Percentiles rank a stretch among this genome's conserved stretches.
Conservation (phyloP, 192 early-diverging fungal species). For the Helicostylum pulchrum region DNA sequence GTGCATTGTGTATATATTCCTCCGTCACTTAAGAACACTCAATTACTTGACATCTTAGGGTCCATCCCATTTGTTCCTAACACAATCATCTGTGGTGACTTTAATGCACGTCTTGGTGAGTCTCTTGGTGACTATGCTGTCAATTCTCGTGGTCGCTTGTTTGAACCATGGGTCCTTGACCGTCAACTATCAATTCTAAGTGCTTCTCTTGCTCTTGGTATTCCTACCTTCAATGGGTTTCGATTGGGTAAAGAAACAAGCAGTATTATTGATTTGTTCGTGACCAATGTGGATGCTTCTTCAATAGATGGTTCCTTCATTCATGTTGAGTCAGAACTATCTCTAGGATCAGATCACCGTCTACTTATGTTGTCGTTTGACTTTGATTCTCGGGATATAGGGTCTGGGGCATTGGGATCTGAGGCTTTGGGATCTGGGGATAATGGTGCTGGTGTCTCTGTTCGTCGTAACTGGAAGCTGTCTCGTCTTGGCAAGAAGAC, state of each 20-base stretch:
- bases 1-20: constrained; percentile 23
- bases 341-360: constrained; percentile 14
- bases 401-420: no score
- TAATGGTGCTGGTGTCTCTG: no score
- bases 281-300: background rate
- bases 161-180: background rate
- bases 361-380: constrained; percentile 5
- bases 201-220: background rate
- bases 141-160: background rate
- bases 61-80: constrained; percentile 11
- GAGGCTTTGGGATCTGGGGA: no score
- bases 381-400: background rate
- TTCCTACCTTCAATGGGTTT: constrained; percentile 5
- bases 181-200: background rate
- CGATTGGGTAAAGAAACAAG: background rate
- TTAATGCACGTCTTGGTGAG: constrained; percentile 12
- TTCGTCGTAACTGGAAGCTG: no score
- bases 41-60: background rate
- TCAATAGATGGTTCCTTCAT: background rate
- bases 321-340: background rate
- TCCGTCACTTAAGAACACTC: constrained; percentile 1
- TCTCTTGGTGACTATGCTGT: constrained; percentile 1
- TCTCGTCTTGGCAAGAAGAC: no score
- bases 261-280: constrained; percentile 24
- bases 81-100: constrained; percentile 26